Evolutionary conservation across 202 grass and related monocot genomes (phyloP), one percentile per base, ranked within the genome.

Genomic region (Bolboschoenoplectus hybrid): DNA sequence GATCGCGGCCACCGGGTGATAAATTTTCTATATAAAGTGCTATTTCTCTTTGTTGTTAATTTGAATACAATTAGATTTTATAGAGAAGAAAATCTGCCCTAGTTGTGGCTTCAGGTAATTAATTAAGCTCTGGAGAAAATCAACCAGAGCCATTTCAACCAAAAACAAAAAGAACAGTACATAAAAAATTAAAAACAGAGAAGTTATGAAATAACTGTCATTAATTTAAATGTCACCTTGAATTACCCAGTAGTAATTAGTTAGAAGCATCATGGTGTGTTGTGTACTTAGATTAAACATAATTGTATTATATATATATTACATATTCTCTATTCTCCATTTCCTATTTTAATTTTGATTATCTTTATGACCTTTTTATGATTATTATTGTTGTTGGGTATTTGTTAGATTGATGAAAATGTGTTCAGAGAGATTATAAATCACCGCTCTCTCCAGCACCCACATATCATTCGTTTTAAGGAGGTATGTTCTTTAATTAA

Each of bases 401-500:
- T 19, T 69, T 83, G 81, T 83, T 53, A 94, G 92, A 98, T 98
- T 82, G 95, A 98, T 84, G 95, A 93, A 90, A 98, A 95, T 60
- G 95, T 98, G 44, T 92, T 88, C 87, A 87, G 95, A 0, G 95
- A 98, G 89, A 98, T 98, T 81, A 92, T 98, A 12, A 98, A 98
- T 89, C 95, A 98, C 86, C 86, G 95, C 0, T 88, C 95, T 62
- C 91, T 98, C 2, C 88, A 90, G 0, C 95, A 98, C 87, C 95
- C 95, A 2, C 93, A 98, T 88, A 98, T 98, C 85, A 92, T 98
- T 84, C 91, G 95, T 0, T 98, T 98, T 92, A 95, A 91, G 86
- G 95, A 98, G 93, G 95, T 91, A 14, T 55, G 10, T 5, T 79
- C 14, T 57, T 17, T 58, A 17, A 26, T 50, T 56, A 38, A 3